Evolutionary conservation across 495 filamentous ascomycete species (phyloP).

Genomic region (Daldinia grandis): DNA sequence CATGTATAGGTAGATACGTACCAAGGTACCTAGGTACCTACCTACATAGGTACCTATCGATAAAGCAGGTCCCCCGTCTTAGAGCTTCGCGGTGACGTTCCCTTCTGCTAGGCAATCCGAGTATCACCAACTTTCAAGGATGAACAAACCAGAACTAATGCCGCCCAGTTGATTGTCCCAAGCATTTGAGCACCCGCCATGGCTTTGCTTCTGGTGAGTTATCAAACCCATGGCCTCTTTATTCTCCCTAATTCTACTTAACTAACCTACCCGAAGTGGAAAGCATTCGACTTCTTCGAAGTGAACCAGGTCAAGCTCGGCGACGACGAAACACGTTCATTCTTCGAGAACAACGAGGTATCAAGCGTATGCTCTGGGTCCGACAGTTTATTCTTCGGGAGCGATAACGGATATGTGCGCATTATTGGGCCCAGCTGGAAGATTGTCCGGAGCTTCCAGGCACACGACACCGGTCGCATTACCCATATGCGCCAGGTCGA

Average conservation of each 20-base stretch:
- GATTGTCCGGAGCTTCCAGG: constrained; percentile 83
- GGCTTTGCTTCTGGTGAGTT: constrained; percentile 46
- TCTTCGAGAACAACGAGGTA: constrained; percentile 60
- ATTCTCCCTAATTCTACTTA: not conserved
- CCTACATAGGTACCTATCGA: constrained; percentile 7
- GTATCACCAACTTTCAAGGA: constrained; percentile 12
- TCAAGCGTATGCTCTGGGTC: constrained; percentile 81
- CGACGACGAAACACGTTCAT: constrained; percentile 66
- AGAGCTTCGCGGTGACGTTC: constrained; percentile 24
- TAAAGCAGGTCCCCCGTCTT: constrained; percentile 18
- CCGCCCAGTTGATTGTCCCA: constrained; percentile 33
- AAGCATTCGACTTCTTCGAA: constrained; percentile 99
- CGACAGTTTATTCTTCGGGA: constrained; percentile 88
- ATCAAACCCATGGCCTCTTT: not conserved
- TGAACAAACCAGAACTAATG: constrained; percentile 18
- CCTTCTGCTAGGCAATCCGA: not conserved
- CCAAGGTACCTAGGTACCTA: not conserved
- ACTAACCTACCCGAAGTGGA: constrained; percentile 73
- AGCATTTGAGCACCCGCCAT: constrained; percentile 32
- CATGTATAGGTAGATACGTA: not conserved
- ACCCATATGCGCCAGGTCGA: constrained; percentile 96
- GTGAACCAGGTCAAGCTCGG: constrained; percentile 82
- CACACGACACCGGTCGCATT: constrained; percentile 79
- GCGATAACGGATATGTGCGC: constrained; percentile 81
- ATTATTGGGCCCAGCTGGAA: constrained; percentile 89